These are phyloP conservation scores for Canavalia gladiata DNA, from an alignment of 306 rosid genomes.

Conservation along the genomic window DNA sequence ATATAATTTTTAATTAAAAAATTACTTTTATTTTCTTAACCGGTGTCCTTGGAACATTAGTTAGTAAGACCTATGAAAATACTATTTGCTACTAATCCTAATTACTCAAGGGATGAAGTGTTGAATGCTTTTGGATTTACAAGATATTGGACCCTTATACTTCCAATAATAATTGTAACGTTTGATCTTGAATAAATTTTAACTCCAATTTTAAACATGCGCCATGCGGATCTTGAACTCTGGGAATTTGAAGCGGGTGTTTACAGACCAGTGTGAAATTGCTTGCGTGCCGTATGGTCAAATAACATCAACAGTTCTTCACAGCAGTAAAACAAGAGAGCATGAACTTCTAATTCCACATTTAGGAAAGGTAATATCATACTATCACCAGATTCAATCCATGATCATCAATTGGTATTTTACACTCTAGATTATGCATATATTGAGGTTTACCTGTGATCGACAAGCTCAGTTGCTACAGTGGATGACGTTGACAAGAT, in stretches of 20 bases:
- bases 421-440: conserved; percentile 18
- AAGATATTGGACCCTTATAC: neutral
- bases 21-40: no score
- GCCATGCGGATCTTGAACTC: neutral
- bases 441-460: conserved; percentile 72
- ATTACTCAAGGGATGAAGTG: conserved; percentile 2
- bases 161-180: neutral
- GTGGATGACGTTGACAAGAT: conserved; percentile 89
- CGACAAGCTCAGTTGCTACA: conserved; percentile 86
- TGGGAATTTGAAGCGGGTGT: conserved; percentile 2
- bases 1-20: no score
- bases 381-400: conserved; percentile 26
- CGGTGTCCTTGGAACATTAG: neutral
- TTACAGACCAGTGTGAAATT: conserved; percentile 14
- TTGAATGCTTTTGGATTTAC: neutral
- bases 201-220: neutral
- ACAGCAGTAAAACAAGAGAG: conserved; percentile 19
- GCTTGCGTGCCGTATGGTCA: neutral
- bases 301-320: conserved; percentile 17
- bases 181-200: neutral
- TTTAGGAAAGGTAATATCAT: conserved; percentile 1
- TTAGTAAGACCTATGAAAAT: neutral
- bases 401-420: neutral
- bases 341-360: conserved; percentile 17
- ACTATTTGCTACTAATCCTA: neutral